Conservation (phyloP, 108 stramenopile species). For the Cyclotella cryptica region DNA sequence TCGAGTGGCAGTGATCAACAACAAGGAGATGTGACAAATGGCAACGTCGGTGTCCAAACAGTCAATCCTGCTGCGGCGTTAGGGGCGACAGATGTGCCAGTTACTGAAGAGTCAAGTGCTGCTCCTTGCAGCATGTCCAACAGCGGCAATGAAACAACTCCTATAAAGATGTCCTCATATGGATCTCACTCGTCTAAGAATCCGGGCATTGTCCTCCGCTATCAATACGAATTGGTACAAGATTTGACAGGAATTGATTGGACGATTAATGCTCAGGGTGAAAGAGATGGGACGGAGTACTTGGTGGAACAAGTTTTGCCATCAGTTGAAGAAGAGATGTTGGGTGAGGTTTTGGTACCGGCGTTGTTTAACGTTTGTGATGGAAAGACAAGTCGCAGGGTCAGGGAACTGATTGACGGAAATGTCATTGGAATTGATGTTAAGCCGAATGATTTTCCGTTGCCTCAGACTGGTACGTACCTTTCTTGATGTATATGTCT, state of each 20-base stretch:
- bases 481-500: background rate
- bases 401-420: background rate
- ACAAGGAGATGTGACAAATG: background rate
- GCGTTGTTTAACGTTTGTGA: constrained; percentile 35
- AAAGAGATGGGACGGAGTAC: constrained; percentile 6
- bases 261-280: constrained; percentile 14
- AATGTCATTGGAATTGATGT: constrained; percentile 30
- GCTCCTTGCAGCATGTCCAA: background rate
- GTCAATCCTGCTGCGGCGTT: background rate
- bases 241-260: constrained; percentile 25
- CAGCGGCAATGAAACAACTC: background rate
- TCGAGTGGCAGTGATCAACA: too few relatives aligned
- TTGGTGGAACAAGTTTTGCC: constrained; percentile 25
- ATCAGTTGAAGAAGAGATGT: constrained; percentile 15
- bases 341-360: constrained; percentile 21
- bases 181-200: constrained; percentile 16
- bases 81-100: background rate
- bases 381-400: background rate
- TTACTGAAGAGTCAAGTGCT: background rate
- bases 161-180: background rate
- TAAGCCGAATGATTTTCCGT: constrained; percentile 37
- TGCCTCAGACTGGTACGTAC: constrained; percentile 29
- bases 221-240: constrained; percentile 38
- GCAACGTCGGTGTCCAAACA: background rate
- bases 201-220: constrained; percentile 26